Base-by-base conservation (phyloP, 352 stramenopile species). In the Pythium brachiatum region DNA sequence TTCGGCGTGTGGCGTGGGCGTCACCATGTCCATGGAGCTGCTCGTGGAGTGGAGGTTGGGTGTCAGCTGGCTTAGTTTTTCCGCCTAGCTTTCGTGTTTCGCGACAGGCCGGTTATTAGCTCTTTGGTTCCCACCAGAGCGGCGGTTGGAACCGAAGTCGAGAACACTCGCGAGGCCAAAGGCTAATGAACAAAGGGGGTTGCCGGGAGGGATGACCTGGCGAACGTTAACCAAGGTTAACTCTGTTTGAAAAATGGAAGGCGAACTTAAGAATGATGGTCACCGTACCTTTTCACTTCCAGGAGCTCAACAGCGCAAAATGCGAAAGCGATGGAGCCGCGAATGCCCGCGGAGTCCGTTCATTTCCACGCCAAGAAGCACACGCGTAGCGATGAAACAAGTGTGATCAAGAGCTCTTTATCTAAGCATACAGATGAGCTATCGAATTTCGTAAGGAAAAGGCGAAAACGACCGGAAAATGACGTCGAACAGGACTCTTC, bases 51-150 rank as follows among this genome's bases (percentile, higher is more conserved):
- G 7, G 36, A 18, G 36, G 2, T 21, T 12, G 15, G 9, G 36
- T 46, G 31, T 8, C 25, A 54, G 36, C 47, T 59, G 53, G 53
- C 53, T 59, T 59, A 59, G 53, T 59, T 59, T 59, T 16, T 6
- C 8, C 20, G 6, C 15, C 36, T 43, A 43, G 36, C 36, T 16
- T 43, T 43, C 36, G 18, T 43, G 36, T 43, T 43, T 16, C 13
- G 36, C 12, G n/a, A 21, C 36, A 43, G 1, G 15, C 36, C 6
- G 36, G 36, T 43, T 43, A 16, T 43, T 43, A 43, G 36, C 36
- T 43, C 36, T 43, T 43, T 43, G 36, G 36, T 43, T 43, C 12
- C 36, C 2, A 43, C 36, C 18, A 43, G n/a, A n/a, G n/a, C n/a
- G 36, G 15, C 36, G 36, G 36, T 43, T 43, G 36, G 36, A 43